Percentiles rank a stretch among this genome's conserved stretches.
Conservation (phyloP, 805 yeast genomes). For the Wickerhamiella spandovensis region DNA sequence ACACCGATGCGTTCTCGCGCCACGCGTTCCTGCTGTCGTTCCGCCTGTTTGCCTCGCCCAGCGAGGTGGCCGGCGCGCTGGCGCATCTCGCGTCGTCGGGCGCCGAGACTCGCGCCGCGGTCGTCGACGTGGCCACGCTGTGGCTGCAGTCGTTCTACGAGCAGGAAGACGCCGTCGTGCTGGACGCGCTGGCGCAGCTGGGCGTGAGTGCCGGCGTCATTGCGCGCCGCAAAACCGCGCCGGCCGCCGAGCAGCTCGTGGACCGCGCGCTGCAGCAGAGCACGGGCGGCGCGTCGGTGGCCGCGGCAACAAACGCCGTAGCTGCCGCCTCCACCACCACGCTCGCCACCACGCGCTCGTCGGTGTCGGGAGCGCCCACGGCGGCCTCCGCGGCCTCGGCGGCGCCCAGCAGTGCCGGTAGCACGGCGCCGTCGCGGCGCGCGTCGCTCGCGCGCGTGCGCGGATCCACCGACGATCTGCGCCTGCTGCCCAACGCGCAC, state of each 20-base stretch:
- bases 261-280: not conserved
- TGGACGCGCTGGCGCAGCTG: constrained; percentile 63
- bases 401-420: not conserved
- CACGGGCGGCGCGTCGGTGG: not conserved
- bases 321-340: not conserved
- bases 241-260: constrained; percentile 4
- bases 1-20: constrained; percentile 32
- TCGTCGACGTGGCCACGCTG: constrained; percentile 24
- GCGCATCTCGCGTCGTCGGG: constrained; percentile 34
- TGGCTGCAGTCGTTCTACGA: constrained; percentile 94
- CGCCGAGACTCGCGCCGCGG: constrained; percentile 32
- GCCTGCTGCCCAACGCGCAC: not conserved
- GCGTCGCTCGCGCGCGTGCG: not conserved
- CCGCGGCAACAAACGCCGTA: not conserved
- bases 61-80: constrained; percentile 54
- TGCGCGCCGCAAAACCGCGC: not conserved
- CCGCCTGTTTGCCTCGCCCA: constrained; percentile 54
- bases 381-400: not conserved
- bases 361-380: not conserved
- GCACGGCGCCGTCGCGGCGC: not conserved
- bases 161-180: constrained; percentile 41
- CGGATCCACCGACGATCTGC: constrained; percentile 1
- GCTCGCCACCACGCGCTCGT: constrained; percentile 2
- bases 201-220: not conserved
- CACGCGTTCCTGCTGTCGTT: constrained; percentile 69